Conservation (phyloP, 2,329 filamentous ascomycete genomes). For the Apiospora sp. region DNA sequence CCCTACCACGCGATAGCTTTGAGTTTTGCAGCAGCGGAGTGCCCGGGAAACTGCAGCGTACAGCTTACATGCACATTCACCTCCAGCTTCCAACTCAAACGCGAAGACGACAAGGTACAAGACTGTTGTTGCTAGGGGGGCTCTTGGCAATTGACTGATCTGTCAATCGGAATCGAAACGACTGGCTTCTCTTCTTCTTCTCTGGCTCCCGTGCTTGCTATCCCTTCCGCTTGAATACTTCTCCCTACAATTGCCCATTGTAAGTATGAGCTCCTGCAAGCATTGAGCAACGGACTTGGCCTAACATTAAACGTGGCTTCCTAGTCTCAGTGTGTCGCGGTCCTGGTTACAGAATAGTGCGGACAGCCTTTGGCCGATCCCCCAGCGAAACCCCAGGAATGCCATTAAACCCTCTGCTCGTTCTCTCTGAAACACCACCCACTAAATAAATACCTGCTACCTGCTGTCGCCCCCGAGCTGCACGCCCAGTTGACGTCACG, state of each 20-base stretch:
- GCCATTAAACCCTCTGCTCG: conserved; percentile 1
- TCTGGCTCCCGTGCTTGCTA: too few relatives aligned
- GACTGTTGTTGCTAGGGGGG: neutral
- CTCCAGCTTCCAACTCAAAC: neutral
- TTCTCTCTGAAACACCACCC: conserved; percentile 14
- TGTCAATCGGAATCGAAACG: neutral
- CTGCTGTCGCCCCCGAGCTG: neutral
- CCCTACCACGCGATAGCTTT: neutral
- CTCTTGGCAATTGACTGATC: neutral
- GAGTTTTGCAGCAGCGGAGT: conserved; percentile 8
- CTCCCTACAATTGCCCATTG: too few relatives aligned
- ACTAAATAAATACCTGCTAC: neutral
- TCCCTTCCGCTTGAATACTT: too few relatives aligned
- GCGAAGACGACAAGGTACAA: neutral
- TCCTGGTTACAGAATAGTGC: conserved; percentile 7
- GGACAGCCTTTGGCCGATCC: conserved; percentile 11
- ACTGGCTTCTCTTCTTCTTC: too few relatives aligned
- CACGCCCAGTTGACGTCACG: conserved; percentile 11
- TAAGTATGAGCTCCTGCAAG: too few relatives aligned
- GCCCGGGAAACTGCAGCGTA: conserved; percentile 1
- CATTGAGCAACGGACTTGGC: too few relatives aligned
- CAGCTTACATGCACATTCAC: neutral
- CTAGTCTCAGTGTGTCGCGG: neutral
- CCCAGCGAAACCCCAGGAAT: conserved; percentile 19
- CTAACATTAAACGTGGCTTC: neutral